These are phyloP conservation scores for Boletus rubropictus DNA, from an alignment of 768 basidiomycete species.

Conservation along the genomic window DNA sequence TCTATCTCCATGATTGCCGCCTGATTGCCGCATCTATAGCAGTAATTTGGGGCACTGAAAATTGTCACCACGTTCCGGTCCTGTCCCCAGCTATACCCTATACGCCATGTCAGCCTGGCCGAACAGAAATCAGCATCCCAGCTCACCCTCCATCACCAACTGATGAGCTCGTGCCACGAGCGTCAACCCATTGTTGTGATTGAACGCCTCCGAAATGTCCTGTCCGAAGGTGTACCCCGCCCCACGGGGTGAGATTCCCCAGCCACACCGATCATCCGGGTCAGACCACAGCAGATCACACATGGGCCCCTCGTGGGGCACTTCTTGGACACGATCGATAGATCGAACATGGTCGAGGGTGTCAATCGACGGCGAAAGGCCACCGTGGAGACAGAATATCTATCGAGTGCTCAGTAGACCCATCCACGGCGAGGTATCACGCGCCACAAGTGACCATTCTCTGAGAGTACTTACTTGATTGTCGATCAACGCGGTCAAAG, in stretches of 20 bases:
- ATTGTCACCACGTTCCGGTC: slow-evolving; percentile 99
- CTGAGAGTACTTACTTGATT: slow-evolving; percentile 75
- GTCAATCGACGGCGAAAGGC: slow-evolving; percentile 97
- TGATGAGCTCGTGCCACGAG: slow-evolving; percentile 93
- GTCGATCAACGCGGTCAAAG: slow-evolving; percentile 95
- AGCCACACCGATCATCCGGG: slow-evolving; percentile 98
- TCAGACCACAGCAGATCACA: slow-evolving; percentile 99
- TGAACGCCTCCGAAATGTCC: slow-evolving; percentile 98
- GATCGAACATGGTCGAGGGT: slow-evolving; percentile 98
- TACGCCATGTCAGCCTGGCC: slow-evolving; percentile 4
- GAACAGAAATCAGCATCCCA: background rate
- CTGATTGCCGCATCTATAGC: slow-evolving; percentile 98
- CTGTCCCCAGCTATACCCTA: slow-evolving; percentile 96
- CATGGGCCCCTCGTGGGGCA: slow-evolving; percentile 99
- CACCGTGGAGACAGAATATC: slow-evolving; percentile 99
- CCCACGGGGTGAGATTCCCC: slow-evolving; percentile 98
- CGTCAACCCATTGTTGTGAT: slow-evolving; percentile 97
- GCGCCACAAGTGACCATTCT: slow-evolving; percentile 1
- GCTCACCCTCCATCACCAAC: slow-evolving; percentile 92
- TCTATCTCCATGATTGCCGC: slow-evolving; percentile 99
- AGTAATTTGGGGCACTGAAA: slow-evolving; percentile 99
- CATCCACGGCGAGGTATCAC: background rate
- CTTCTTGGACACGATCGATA: slow-evolving; percentile 98
- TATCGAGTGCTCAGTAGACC: slow-evolving; percentile 29
- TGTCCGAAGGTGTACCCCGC: slow-evolving; percentile 99